Evolutionary conservation across 2,329 filamentous ascomycete species (phyloP), one percentile per base, ranked within the genome.

Genomic region (Colletotrichum magnum): DNA sequence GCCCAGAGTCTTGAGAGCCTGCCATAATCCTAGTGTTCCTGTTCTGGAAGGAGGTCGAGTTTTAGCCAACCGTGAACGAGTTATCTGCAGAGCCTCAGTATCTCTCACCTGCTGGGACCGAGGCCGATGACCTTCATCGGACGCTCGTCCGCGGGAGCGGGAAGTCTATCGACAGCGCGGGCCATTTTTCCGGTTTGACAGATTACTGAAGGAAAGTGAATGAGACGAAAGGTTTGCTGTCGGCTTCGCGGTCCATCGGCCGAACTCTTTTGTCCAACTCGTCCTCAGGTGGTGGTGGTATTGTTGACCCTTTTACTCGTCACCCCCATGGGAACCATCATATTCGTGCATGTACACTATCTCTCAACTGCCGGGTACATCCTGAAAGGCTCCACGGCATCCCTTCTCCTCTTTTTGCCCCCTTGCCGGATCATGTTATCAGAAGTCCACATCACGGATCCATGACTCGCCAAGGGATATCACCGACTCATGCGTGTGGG

Each of bases 21-120:
- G 53, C 48, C 81, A 82, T 21, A 81, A 65, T 36, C 78, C 79
- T 67, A 76, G 74, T 0, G 80, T 82, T 13, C 80, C 81, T 12
- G 77, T 78, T 58, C 80, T 82, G 41, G 10, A 41, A 41, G 2
- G 4, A n/a, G 28, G 18, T 45, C 41, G 58, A 39, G 10, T 2
- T 36, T 4, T 9, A 6, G 7, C 32, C 7, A 36, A 10, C 6
- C 6, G 12, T 16, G 13, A 12, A 9, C 15, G 24, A 36, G 1
- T 12, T 16, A n/a, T 4, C 0, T 43, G 39, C 21, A 59, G 41
- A 36, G 15, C 7, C 43, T 28, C 3, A 12, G 10, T 24, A 24
- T 24, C 21, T 24, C 21, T 66, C 45, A 69, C 66, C 66, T 48
- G 28, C 66, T 69, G 12, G 66, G 66, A 45, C 66, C 66, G 9